phyloP scores from a whole-genome alignment of 73 alveolate species.

The Diophrys appendiculata region DNA sequence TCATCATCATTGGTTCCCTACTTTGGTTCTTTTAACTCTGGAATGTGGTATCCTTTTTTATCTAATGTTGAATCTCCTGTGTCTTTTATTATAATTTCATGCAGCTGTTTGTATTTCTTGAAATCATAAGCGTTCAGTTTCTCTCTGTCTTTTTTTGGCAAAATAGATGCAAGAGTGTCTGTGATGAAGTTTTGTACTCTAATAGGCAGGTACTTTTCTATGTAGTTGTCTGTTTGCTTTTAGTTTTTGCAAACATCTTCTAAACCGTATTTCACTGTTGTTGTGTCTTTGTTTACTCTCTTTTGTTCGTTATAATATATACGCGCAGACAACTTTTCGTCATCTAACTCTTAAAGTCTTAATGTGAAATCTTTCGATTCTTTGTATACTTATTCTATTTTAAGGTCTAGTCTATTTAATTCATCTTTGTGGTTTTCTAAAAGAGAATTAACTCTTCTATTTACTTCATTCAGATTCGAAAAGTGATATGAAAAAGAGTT shows the following conservation, averaged over 20 bases:
- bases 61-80: neutral
- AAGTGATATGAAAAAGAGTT: too few relatives aligned
- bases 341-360: neutral
- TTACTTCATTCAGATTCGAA: neutral
- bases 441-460: neutral
- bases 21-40: neutral
- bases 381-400: neutral
- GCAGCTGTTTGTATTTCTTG: slow-evolving; percentile 20
- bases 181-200: slow-evolving; percentile 30
- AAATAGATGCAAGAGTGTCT: neutral
- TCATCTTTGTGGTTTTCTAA: slow-evolving; percentile 1
- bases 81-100: slow-evolving; percentile 18
- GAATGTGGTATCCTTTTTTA: slow-evolving; percentile 5
- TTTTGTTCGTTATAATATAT: neutral
- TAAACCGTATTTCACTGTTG: neutral
- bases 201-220: slow-evolving; percentile 28
- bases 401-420: neutral
- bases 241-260: slow-evolving; percentile 13
- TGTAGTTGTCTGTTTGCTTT: slow-evolving; percentile 25
- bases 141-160: slow-evolving; percentile 9
- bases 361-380: neutral
- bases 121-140: slow-evolving; percentile 11
- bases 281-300: neutral
- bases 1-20: neutral
- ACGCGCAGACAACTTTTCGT: neutral